phyloP scores from a whole-genome alignment of 768 basidiomycete species.

The Auriscalpium microsporum region DNA sequence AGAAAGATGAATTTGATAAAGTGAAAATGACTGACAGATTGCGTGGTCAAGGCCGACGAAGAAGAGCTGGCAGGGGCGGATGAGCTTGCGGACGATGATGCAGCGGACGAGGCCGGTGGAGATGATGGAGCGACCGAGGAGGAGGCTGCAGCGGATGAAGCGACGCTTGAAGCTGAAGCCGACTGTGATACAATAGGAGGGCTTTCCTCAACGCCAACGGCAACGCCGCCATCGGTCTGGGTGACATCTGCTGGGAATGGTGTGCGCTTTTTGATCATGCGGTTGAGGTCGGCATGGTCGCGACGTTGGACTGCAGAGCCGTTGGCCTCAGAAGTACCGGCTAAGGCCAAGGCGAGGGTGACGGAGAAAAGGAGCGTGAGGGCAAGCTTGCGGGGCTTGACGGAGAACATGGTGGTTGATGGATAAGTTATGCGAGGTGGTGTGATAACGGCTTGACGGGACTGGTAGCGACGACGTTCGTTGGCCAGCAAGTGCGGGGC shows the following conservation, averaged over 20 bases:
- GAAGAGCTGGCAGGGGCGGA: slow-evolving; percentile 3
- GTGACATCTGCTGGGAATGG: slow-evolving; percentile 19
- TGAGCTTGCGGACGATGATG: slow-evolving; percentile 10
- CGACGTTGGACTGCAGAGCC: slow-evolving; percentile 38
- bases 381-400: slow-evolving; percentile 35
- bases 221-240: neutral
- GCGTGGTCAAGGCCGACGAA: neutral
- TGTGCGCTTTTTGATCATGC: slow-evolving; percentile 61
- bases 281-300: slow-evolving; percentile 50
- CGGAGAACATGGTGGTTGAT: slow-evolving; percentile 38
- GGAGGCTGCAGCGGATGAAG: neutral
- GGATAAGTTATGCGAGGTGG: neutral
- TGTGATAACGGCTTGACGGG: neutral
- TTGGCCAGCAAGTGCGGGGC: slow-evolving; percentile 3
- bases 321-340: slow-evolving; percentile 36
- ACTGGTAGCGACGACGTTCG: neutral
- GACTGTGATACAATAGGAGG: too few relatives aligned
- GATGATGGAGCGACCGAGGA: slow-evolving; percentile 8
- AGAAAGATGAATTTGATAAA: neutral
- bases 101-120: slow-evolving; percentile 1
- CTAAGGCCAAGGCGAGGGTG: slow-evolving; percentile 44
- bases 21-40: neutral
- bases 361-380: slow-evolving; percentile 59
- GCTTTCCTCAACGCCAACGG: slow-evolving; percentile 5
- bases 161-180: too few relatives aligned